Base-by-base conservation (phyloP, 2,329 filamentous ascomycete species). In the Pseudopyrenochaeta lycopersici region DNA sequence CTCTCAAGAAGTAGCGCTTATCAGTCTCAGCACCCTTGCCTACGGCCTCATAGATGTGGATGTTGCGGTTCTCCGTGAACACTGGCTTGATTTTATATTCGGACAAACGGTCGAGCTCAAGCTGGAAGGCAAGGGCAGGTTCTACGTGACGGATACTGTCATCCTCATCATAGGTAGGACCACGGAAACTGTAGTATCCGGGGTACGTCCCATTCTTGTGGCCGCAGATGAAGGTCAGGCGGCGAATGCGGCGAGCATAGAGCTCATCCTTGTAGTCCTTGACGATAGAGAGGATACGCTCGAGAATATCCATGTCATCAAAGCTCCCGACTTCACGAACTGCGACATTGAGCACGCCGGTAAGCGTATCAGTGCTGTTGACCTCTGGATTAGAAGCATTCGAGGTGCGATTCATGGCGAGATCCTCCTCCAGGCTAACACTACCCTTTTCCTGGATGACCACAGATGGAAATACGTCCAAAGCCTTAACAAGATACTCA, bases 21-120 rank as follows among this genome's bases (percentile, higher is more conserved):
- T 99, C 95, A 50, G 91, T 93, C 75, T 97, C 93, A 33, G 93
- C 90, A 44, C 90, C 90, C 83, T 97, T 99, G 73, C 95, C 95
- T 68, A 96, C 82, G 64, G 91, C 95, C 83, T 98, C 93, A 79
- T 98, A 99, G 55, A 99, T 93, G 82, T 99, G 95, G 63, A 99
- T 97, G 80, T 96, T 98, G 74, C 96, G 90, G 84, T 99, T 99
- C 80, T 98, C 93, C 0, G 95, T 98, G 81, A 99, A 99, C 46
- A 99, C 92, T 2, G 95, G 94, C 82, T 93, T 96, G 80, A 98
- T 96, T 81, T 92, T 89, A 86, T 99, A 99, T 82, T 97, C 98
- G 72, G 90, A 90, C 27, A 99, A 86, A 76, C 95, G 90, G 54
- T 88, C 90, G 60, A 99, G 88, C 80, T 99, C 95, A 76, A 98